A percentile compares a stretch with the other conserved stretches of the same genome.
Conservation (phyloP, 345 rosid species). For the Draba incana region DNA sequence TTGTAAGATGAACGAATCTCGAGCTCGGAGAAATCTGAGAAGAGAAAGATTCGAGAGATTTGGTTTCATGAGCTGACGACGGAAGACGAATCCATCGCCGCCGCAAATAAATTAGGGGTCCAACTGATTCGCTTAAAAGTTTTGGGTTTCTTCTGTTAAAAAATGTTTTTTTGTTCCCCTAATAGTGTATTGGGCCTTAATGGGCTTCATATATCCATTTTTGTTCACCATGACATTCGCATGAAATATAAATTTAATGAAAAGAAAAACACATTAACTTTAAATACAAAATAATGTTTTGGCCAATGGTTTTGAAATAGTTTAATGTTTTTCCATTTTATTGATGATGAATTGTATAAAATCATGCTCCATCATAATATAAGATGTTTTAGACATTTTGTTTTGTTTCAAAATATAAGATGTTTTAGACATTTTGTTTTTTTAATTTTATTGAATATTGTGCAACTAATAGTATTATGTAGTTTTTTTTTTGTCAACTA, state of each 20-base stretch:
- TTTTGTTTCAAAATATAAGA: too few species aligned
- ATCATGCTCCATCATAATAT: too few species aligned
- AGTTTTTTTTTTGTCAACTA: too few species aligned
- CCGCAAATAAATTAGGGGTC: constrained; percentile 45
- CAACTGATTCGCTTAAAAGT: background rate
- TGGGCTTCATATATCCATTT: constrained; percentile 24
- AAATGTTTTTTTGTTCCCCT: background rate
- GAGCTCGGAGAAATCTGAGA: constrained; percentile 27
- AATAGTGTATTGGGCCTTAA: background rate
- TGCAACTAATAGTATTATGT: too few species aligned
- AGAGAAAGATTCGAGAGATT: constrained; percentile 29
- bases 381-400: too few species aligned
- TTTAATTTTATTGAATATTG: too few species aligned
- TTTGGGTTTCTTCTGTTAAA: background rate
- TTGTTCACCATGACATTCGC: too few species aligned
- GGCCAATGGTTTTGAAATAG: background rate
- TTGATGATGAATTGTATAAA: background rate
- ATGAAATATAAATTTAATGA: too few species aligned
- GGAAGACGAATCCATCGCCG: constrained; percentile 60
- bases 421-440: too few species aligned
- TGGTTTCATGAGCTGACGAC: constrained; percentile 55
- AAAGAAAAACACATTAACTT: background rate
- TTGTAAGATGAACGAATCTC: constrained; percentile 44
- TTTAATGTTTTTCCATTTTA: background rate
- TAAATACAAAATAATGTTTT: background rate